A percentile compares a stretch with the other conserved stretches of the same genome.
Evolutionary conservation across 2,329 filamentous ascomycete genomes (phyloP).

Genomic region (Neoascochyta sp.): DNA sequence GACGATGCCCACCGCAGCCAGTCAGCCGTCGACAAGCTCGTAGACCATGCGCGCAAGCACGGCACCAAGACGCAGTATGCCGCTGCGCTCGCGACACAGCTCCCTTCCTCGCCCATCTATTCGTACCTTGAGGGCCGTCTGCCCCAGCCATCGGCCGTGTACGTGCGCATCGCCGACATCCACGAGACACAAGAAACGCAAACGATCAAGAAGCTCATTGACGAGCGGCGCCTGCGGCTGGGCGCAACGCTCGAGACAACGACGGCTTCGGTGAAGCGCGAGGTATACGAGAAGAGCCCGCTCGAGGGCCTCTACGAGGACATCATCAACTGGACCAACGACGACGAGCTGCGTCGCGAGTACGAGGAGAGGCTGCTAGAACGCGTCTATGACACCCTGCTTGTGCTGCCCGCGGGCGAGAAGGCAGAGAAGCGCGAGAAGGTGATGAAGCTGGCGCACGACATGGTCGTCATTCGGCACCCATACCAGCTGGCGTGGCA

Average conservation of each 20-base stretch:
- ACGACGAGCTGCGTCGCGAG: slow-evolving; percentile 76
- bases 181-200: slow-evolving; percentile 83
- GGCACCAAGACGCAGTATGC: slow-evolving; percentile 72
- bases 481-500: slow-evolving; percentile 88
- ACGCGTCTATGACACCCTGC: slow-evolving; percentile 73
- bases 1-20: slow-evolving; percentile 59
- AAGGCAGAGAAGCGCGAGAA: slow-evolving; percentile 70
- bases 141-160: slow-evolving; percentile 74
- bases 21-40: slow-evolving; percentile 71
- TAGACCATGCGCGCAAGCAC: slow-evolving; percentile 67
- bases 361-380: slow-evolving; percentile 89
- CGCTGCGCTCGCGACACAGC: slow-evolving; percentile 67
- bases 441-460: slow-evolving; percentile 73
- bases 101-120: slow-evolving; percentile 81
- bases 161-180: slow-evolving; percentile 77
- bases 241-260: slow-evolving; percentile 82
- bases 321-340: slow-evolving; percentile 83
- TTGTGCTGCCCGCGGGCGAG: slow-evolving; percentile 62
- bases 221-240: slow-evolving; percentile 79
- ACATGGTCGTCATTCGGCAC: slow-evolving; percentile 96
- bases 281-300: slow-evolving; percentile 71
- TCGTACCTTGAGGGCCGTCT: slow-evolving; percentile 77
- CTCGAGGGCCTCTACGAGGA: slow-evolving; percentile 78
- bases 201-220: slow-evolving; percentile 84
- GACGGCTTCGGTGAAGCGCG: slow-evolving; percentile 79